phyloP scores from a whole-genome alignment of 164 flowering plant genomes.

The Berberis vulgaris region DNA sequence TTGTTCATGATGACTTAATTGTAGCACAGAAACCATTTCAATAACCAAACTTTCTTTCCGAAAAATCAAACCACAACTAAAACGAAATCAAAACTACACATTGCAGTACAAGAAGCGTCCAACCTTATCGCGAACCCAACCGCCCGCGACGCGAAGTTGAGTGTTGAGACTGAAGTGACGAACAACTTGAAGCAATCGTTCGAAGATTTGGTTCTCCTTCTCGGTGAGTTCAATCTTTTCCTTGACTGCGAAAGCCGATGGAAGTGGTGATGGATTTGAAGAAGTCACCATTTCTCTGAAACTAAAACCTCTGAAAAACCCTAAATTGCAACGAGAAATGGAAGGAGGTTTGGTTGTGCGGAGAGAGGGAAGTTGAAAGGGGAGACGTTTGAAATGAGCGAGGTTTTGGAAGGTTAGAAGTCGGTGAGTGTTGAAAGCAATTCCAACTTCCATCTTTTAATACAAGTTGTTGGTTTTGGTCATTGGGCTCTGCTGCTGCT shows the following conservation, averaged over 20 bases:
- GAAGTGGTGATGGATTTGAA: background rate
- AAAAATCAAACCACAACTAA: conserved; percentile 5
- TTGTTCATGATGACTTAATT: background rate
- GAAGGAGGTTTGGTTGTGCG: background rate
- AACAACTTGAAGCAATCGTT: conserved; percentile 49
- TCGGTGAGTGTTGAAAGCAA: no score
- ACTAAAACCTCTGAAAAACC: conserved; percentile 4
- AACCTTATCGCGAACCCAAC: conserved; percentile 99
- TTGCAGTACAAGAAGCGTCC: conserved; percentile 27
- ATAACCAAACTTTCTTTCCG: no score
- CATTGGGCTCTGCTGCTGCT: no score
- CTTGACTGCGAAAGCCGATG: conserved; percentile 35
- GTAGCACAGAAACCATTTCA: background rate
- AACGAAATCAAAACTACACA: conserved; percentile 6
- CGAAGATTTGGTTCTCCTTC: conserved; percentile 62
- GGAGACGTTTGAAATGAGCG: background rate
- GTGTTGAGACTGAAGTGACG: conserved; percentile 60
- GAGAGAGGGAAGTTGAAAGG: background rate
- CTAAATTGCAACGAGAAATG: background rate
- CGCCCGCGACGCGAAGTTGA: conserved; percentile 95
- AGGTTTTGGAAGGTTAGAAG: background rate
- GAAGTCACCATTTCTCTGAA: conserved; percentile 23
- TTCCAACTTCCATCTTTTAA: no score
- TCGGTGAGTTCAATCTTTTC: conserved; percentile 59
- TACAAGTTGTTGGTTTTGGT: no score